These are phyloP conservation scores for Theobroma grandiflorum DNA, from an alignment of 441 rosid genomes.

Conservation along the genomic window DNA sequence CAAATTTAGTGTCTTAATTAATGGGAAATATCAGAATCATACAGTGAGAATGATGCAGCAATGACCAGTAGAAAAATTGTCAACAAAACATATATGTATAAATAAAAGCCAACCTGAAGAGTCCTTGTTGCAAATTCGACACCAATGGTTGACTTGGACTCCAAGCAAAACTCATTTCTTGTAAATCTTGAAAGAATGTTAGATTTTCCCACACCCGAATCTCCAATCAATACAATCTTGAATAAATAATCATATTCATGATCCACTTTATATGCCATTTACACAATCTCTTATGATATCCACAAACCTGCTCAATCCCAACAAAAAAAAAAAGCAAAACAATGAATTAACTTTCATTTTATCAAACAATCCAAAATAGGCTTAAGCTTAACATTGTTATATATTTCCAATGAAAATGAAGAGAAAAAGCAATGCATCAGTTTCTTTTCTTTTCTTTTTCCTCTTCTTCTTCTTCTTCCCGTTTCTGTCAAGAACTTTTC, in stretches of 20 bases:
- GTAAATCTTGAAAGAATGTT: constrained; percentile 60
- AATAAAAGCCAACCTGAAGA: constrained; percentile 39
- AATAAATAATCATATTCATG: constrained; percentile 57
- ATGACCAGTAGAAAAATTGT: background rate
- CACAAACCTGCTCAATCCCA: constrained; percentile 20
- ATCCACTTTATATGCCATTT: constrained; percentile 58
- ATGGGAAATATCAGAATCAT: background rate
- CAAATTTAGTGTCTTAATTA: background rate
- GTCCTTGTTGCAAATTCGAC: constrained; percentile 64
- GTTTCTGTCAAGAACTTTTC: background rate
- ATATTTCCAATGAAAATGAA: constrained; percentile 2
- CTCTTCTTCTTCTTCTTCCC: too few relatives aligned
- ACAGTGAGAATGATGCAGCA: background rate
- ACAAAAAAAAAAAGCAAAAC: background rate
- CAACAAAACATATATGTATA: background rate
- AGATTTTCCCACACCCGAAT: constrained; percentile 59
- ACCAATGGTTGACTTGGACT: constrained; percentile 59
- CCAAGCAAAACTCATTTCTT: constrained; percentile 55
- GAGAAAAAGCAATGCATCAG: background rate
- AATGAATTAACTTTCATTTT: background rate
- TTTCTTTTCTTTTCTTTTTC: background rate
- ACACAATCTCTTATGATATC: background rate
- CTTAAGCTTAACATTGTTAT: background rate
- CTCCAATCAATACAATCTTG: constrained; percentile 58
- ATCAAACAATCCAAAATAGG: background rate